These are phyloP conservation scores for Yarrowia divulgata DNA, from an alignment of 805 yeast genomes.

Conservation along the genomic window DNA sequence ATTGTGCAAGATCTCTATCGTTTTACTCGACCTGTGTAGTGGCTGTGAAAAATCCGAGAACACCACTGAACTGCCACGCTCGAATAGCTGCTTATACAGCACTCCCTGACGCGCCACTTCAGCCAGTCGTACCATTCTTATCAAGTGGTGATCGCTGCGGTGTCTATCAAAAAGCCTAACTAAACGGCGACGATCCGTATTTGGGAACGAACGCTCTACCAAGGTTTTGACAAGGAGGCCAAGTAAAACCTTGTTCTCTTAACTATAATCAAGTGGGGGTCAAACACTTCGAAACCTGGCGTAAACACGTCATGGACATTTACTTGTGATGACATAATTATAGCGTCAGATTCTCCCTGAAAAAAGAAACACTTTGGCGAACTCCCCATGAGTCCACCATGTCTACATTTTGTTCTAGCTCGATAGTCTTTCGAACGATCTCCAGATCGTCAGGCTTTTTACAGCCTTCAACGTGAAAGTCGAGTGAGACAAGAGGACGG, in stretches of 20 bases:
- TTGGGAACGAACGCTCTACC: no score
- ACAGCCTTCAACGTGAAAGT: constrained; percentile 11
- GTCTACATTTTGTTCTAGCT: not conserved
- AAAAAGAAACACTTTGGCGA: not conserved
- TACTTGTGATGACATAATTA: not conserved
- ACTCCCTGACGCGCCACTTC: not conserved
- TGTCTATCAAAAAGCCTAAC: constrained; percentile 10
- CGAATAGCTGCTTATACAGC: not conserved
- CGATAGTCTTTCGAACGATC: constrained; percentile 9
- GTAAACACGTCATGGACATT: no score
- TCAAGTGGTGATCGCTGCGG: constrained; percentile 17
- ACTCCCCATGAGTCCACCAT: not conserved
- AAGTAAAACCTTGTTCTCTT: not conserved
- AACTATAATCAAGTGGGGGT: not conserved
- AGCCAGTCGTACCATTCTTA: constrained; percentile 27
- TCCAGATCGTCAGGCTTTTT: constrained; percentile 22
- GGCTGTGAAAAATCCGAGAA: not conserved
- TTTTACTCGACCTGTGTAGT: not conserved
- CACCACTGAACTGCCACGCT: not conserved
- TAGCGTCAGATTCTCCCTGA: not conserved
- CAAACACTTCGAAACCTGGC: no score
- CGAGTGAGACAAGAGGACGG: constrained; percentile 19
- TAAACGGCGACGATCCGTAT: not conserved
- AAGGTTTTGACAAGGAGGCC: not conserved
- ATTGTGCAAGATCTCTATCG: not conserved